A percentile compares a stretch with the other conserved stretches of the same genome.
Conservation (phyloP, 352 stramenopile species). For the Phytophthora sojae region DNA sequence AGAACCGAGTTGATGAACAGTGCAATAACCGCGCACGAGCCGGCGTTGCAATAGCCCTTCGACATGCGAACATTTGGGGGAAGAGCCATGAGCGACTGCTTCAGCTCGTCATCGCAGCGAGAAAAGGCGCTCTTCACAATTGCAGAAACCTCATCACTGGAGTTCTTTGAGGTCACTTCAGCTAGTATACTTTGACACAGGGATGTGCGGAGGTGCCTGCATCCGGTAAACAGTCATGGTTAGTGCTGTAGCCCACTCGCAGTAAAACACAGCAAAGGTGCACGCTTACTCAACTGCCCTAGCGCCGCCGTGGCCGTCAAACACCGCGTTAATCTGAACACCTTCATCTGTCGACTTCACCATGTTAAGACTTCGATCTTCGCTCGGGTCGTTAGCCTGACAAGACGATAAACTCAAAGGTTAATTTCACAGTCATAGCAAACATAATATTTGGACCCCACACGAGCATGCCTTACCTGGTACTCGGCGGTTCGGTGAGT, state of each 20-base stretch:
- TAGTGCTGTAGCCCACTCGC: not conserved
- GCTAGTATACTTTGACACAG: slow-evolving; percentile 52
- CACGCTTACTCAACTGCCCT: slow-evolving; percentile 70
- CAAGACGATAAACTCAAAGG: not conserved
- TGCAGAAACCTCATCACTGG: slow-evolving; percentile 39
- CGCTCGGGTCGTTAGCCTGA: slow-evolving; percentile 66
- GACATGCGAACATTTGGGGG: slow-evolving; percentile 51
- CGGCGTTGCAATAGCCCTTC: slow-evolving; percentile 78
- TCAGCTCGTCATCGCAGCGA: slow-evolving; percentile 66
- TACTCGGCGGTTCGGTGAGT: slow-evolving; percentile 65
- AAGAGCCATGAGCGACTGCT: slow-evolving; percentile 58
- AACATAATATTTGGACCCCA: not conserved
- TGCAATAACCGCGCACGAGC: slow-evolving; percentile 67
- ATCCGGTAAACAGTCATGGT: slow-evolving; percentile 1
- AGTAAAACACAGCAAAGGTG: not conserved
- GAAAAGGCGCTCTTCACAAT: slow-evolving; percentile 53
- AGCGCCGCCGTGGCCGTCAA: slow-evolving; percentile 74
- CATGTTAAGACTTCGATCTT: slow-evolving; percentile 72
- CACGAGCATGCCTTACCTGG: slow-evolving; percentile 39
- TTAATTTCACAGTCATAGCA: not conserved
- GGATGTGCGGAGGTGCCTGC: slow-evolving; percentile 45
- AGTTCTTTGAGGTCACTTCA: slow-evolving; percentile 30
- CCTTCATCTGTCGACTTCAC: slow-evolving; percentile 42
- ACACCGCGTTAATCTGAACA: slow-evolving; percentile 62
- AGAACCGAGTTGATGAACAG: slow-evolving; percentile 70